Percentiles rank a stretch among this genome's conserved stretches.
Evolutionary conservation across 2,329 filamentous ascomycete species (phyloP).

Genomic region (Berkeleyomyces rouxiae): DNA sequence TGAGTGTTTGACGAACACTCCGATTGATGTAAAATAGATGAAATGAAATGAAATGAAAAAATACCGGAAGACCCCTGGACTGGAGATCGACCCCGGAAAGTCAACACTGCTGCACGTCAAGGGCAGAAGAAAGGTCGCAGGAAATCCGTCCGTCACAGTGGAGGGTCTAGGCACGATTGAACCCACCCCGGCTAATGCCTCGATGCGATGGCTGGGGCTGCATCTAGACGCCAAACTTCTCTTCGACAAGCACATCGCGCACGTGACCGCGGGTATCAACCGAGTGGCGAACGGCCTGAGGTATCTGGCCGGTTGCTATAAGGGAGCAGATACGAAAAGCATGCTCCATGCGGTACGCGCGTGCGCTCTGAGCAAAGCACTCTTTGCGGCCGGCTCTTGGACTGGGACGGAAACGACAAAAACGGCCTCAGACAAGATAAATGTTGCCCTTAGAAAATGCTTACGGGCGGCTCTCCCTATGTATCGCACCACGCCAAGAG

Average conservation of each 20-base stretch:
- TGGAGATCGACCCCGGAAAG: conserved; percentile 13
- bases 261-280: neutral
- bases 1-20: too few relatives aligned
- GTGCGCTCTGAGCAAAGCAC: too few relatives aligned
- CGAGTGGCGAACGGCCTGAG: neutral
- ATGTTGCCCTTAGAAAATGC: too few relatives aligned
- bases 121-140: neutral
- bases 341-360: neutral
- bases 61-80: too few relatives aligned
- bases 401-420: too few relatives aligned
- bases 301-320: neutral
- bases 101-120: too few relatives aligned
- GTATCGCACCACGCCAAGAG: too few relatives aligned
- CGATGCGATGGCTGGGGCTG: neutral
- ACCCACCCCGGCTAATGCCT: neutral
- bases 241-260: neutral
- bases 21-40: too few relatives aligned
- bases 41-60: too few relatives aligned
- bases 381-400: too few relatives aligned
- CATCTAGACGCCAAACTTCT: neutral
- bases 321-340: neutral
- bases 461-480: too few relatives aligned
- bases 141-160: neutral
- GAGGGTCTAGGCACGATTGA: neutral
- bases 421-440: too few relatives aligned